A percentile compares a stretch with the other conserved stretches of the same genome.
Evolutionary conservation across 2,329 filamentous ascomycete species (phyloP).

Genomic region (Mycogone perniciosa): DNA sequence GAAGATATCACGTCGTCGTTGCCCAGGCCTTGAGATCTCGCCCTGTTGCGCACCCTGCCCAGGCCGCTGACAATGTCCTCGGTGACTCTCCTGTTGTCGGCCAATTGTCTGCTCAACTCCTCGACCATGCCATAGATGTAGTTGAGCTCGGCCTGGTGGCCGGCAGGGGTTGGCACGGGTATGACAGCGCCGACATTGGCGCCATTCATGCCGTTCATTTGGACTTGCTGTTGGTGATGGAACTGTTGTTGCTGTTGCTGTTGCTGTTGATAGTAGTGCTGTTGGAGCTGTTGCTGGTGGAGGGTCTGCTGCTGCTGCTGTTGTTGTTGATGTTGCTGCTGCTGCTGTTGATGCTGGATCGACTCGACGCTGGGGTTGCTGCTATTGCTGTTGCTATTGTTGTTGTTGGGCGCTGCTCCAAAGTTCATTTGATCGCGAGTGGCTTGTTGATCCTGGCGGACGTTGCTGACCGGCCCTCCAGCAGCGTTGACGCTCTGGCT

Average conservation of each 20-base stretch:
- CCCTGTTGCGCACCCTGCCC: conserved; percentile 53
- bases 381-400: conserved; percentile 14
- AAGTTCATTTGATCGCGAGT: too few relatives aligned
- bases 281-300: conserved; percentile 12
- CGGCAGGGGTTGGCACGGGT: conserved; percentile 55
- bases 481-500: conserved; percentile 11
- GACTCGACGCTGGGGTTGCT: not conserved
- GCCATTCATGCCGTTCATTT: conserved; percentile 47
- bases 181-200: conserved; percentile 41
- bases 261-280: conserved; percentile 14
- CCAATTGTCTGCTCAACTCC: conserved; percentile 56
- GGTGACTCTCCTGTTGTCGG: conserved; percentile 55
- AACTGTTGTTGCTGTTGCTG: conserved; percentile 16
- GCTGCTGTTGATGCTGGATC: conserved; percentile 17
- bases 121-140: conserved; percentile 64
- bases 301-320: conserved; percentile 11
- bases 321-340: conserved; percentile 7
- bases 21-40: conserved; percentile 43
- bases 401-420: conserved; percentile 12
- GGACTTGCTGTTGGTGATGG: conserved; percentile 15
- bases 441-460: too few relatives aligned
- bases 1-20: conserved; percentile 54
- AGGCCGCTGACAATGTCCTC: conserved; percentile 59
- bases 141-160: conserved; percentile 61
- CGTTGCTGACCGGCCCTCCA: not conserved